phyloP scores from a whole-genome alignment of 2,329 filamentous ascomycete species.

The Neurospora crassa region DNA sequence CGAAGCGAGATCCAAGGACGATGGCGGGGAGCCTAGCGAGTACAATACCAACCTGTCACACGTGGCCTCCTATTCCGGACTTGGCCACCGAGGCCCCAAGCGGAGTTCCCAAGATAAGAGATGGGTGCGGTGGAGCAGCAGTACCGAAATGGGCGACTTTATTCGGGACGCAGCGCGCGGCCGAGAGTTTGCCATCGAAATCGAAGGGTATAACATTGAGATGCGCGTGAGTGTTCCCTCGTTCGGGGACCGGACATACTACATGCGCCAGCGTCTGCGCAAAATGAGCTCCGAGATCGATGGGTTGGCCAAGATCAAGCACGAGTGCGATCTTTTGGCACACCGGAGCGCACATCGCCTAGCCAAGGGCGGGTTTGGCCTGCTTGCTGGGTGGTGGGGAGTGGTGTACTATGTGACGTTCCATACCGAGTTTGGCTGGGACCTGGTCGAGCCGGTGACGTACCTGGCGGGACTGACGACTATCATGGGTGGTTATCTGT shows the following conservation, averaged over 20 bases:
- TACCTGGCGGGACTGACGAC: slow-evolving; percentile 81
- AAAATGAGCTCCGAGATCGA: slow-evolving; percentile 62
- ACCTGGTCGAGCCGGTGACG: slow-evolving; percentile 82
- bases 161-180: slow-evolving; percentile 81
- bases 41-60: slow-evolving; percentile 19
- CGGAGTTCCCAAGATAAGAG: slow-evolving; percentile 36
- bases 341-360: slow-evolving; percentile 69
- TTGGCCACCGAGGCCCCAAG: slow-evolving; percentile 49
- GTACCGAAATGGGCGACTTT: slow-evolving; percentile 88
- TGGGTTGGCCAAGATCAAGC: slow-evolving; percentile 62
- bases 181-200: slow-evolving; percentile 74
- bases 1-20: slow-evolving; percentile 22
- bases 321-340: slow-evolving; percentile 69
- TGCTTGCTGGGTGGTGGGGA: slow-evolving; percentile 71
- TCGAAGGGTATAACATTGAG: slow-evolving; percentile 57
- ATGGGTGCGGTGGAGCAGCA: slow-evolving; percentile 81
- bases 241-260: slow-evolving; percentile 86
- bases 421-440: slow-evolving; percentile 74
- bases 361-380: slow-evolving; percentile 68
- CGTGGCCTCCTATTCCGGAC: slow-evolving; percentile 62
- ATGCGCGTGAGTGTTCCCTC: slow-evolving; percentile 75
- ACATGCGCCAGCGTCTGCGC: slow-evolving; percentile 66
- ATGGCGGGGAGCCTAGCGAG: slow-evolving; percentile 15
- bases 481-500: slow-evolving; percentile 83
- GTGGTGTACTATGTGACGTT: slow-evolving; percentile 66